Percentiles rank a stretch among this genome's conserved stretches.
Evolutionary conservation across 116 monocot genomes (phyloP).

Genomic region (Zostera marina): DNA sequence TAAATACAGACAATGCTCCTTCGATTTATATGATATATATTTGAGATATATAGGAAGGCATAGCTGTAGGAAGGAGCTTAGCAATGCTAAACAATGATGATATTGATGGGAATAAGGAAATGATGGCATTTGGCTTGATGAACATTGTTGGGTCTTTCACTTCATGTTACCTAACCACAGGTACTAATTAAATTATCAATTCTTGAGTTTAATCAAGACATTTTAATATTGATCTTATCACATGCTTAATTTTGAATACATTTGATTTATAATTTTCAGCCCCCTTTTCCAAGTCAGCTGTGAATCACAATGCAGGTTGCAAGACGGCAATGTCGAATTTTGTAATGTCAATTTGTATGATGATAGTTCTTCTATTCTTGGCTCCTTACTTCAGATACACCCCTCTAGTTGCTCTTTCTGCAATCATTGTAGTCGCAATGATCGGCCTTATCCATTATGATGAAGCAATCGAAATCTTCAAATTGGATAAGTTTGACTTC

Average conservation of each 20-base stretch:
- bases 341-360: conserved; percentile 45
- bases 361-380: conserved; percentile 65
- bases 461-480: conserved; percentile 30
- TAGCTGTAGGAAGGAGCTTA: conserved; percentile 71
- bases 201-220: background rate
- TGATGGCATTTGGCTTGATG: conserved; percentile 87
- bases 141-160: conserved; percentile 70
- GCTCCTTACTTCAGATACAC: conserved; percentile 75
- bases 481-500: conserved; percentile 82
- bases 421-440: conserved; percentile 75
- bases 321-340: conserved; percentile 62
- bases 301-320: conserved; percentile 62
- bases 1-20: background rate
- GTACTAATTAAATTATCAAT: conserved; percentile 11
- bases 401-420: conserved; percentile 53
- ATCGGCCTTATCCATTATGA: conserved; percentile 57
- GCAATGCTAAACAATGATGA: conserved; percentile 52
- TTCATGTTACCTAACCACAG: conserved; percentile 86
- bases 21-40: background rate
- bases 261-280: conserved; percentile 12
- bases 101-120: conserved; percentile 85
- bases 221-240: background rate
- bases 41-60: conserved; percentile 44
- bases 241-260: no score
- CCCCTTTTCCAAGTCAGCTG: conserved; percentile 81